These are phyloP conservation scores for Umbelopsis isabellina DNA, from an alignment of 192 early-diverging fungal genomes.

Conservation along the genomic window DNA sequence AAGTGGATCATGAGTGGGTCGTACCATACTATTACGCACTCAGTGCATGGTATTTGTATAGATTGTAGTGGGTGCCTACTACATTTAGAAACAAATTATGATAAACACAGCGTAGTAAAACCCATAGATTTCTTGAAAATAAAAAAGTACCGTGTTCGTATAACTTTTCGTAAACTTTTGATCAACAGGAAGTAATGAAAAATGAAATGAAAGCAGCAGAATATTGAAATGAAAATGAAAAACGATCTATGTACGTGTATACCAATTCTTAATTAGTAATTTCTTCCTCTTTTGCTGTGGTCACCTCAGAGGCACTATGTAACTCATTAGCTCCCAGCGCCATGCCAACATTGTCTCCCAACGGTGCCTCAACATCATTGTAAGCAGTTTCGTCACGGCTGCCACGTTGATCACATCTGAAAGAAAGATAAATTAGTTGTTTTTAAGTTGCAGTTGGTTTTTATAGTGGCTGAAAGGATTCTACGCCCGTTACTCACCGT, in stretches of 20 bases:
- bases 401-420: constrained; percentile 32
- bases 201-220: too few species aligned
- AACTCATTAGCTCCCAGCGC: constrained; percentile 7
- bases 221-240: too few species aligned
- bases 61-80: not conserved
- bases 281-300: too few species aligned
- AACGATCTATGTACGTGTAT: too few species aligned
- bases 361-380: not conserved
- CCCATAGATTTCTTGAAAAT: too few species aligned
- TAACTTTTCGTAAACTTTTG: too few species aligned
- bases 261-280: too few species aligned
- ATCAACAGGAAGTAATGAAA: too few species aligned
- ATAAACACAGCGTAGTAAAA: too few species aligned
- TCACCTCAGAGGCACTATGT: not conserved
- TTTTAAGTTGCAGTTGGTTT: not conserved
- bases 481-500: constrained; percentile 8
- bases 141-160: too few species aligned
- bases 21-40: not conserved
- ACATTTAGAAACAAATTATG: constrained; percentile 13
- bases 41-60: not conserved
- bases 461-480: too few species aligned
- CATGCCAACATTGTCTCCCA: not conserved
- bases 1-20: not conserved
- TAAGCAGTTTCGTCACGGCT: not conserved
- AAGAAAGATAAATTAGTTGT: not conserved